Evolutionary conservation across 1,284 basidiomycete genomes (phyloP), one percentile per base, ranked within the genome.

Genomic region (Gomphus sp.): DNA sequence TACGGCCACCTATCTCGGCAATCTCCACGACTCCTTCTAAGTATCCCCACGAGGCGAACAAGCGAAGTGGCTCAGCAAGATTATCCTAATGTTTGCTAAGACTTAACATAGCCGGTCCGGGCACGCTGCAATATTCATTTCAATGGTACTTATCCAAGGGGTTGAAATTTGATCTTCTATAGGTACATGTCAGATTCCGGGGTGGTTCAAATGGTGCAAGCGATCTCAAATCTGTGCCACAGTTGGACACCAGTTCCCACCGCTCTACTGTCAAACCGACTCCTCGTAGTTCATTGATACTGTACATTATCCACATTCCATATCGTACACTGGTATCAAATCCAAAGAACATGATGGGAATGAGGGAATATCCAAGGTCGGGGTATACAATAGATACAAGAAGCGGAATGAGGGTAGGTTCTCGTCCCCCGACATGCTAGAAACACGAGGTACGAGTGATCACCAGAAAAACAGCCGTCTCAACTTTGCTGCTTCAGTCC

Each of bases 361-460:
- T 18, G 18, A 36, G 51, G 51, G 39, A 52, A 53, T 53, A 34
- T 43, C 36, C 34, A 53, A 53, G 8, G 52, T 18, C 14, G 7
- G 48, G 56, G 56, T 57, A 57, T 57, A 57, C 47, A 57, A 51
- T 57, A 49, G 18, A 56, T 49, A 53, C 52, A 53, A 36, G 18
- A 39, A 41, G 45, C 52, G 12, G 36, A 18, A 37, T 16, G 52
- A 22, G 52, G 39, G 34, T 43, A 39, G 39, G 34, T 43, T 11
- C n/a, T 36, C 52, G 39, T 33, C 11, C 36, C 39, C 5, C 14
- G 44, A 58, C 49, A 58, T 52, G 50, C 57, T 16, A 33, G 10
- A 45, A 43, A 45, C 57, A 58, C 34, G 51, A 57, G 56, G 56
- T 50, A 43, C 39, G 8, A 53, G 11, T n/a, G 36, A 43, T 53